Conservation (phyloP, 1,284 basidiomycete species). For the Schizopora paradoxa region DNA sequence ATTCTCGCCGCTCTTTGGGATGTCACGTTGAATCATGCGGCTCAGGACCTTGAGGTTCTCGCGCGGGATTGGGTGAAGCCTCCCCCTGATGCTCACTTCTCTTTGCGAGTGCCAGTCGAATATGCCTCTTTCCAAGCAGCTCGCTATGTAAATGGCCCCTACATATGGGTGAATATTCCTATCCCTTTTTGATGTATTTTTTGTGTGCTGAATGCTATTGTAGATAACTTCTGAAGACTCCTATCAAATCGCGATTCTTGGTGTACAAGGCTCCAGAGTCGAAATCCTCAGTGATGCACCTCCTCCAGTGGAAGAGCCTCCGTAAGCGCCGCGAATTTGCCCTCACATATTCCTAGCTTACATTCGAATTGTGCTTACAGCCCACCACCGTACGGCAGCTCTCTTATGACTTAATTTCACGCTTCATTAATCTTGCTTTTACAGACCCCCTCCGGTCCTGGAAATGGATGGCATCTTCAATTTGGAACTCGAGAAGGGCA, state of each 20-base stretch:
- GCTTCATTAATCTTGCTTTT: constrained; percentile 8
- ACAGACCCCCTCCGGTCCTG: constrained; percentile 72
- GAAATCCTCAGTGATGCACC: constrained; percentile 78
- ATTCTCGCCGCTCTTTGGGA: constrained; percentile 1
- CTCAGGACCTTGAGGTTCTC: constrained; percentile 67
- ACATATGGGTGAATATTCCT: constrained; percentile 43
- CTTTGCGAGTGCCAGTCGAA: constrained; percentile 73
- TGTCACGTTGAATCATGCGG: constrained; percentile 10
- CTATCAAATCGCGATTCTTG: constrained; percentile 74
- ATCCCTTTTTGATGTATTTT: constrained; percentile 1
- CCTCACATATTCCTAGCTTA: constrained; percentile 18
- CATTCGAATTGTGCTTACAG: constrained; percentile 29
- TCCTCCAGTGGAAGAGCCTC: constrained; percentile 72
- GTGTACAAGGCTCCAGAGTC: constrained; percentile 70
- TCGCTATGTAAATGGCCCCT: too few species aligned
- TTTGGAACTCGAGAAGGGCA: constrained; percentile 68
- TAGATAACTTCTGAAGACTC: constrained; percentile 77
- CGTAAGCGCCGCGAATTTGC: constrained; percentile 43
- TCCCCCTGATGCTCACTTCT: constrained; percentile 67
- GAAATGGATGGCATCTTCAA: constrained; percentile 82
- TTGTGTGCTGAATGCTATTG: constrained; percentile 1
- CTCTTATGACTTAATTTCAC: not conserved
- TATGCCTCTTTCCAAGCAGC: constrained; percentile 75
- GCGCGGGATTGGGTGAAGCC: constrained; percentile 82
- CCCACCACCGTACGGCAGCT: constrained; percentile 62